Conservation (phyloP, 1,284 basidiomycete species). For the Cystobasidium sp. region DNA sequence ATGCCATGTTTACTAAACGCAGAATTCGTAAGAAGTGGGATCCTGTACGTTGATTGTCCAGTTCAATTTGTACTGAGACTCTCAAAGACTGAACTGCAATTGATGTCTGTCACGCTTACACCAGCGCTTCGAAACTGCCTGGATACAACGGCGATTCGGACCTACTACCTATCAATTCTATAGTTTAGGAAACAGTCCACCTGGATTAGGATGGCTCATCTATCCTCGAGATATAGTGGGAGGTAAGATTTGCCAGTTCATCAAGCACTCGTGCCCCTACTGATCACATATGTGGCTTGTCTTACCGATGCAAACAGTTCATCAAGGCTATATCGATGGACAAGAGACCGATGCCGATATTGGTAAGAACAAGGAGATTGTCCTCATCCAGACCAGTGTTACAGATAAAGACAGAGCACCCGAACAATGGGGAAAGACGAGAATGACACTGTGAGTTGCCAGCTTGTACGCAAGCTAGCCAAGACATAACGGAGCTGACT, state of each 20-base stretch:
- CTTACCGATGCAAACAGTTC: neutral
- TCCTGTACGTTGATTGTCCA: slow-evolving; percentile 3
- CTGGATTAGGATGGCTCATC: slow-evolving; percentile 37
- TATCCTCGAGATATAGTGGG: slow-evolving; percentile 34
- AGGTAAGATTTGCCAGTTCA: neutral
- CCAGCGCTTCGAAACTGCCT: slow-evolving; percentile 41
- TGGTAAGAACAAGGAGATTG: slow-evolving; percentile 37
- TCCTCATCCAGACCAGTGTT: slow-evolving; percentile 36
- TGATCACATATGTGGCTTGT: neutral
- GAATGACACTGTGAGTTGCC: slow-evolving; percentile 35
- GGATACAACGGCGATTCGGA: slow-evolving; percentile 39
- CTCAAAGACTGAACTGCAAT: neutral
- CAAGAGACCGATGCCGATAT: neutral
- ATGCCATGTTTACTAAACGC: neutral
- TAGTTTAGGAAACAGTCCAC: slow-evolving; percentile 40
- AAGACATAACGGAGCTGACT: neutral
- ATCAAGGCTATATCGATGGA: slow-evolving; percentile 36
- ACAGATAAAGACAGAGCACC: slow-evolving; percentile 30
- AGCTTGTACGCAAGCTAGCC: neutral
- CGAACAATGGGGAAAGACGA: slow-evolving; percentile 33
- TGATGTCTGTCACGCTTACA: neutral
- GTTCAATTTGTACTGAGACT: neutral
- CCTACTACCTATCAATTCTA: slow-evolving; percentile 34
- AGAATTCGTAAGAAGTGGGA: slow-evolving; percentile 43
- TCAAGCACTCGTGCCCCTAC: neutral